Base-by-base conservation (phyloP, 495 filamentous ascomycete genomes). In the Penicillium canescens region DNA sequence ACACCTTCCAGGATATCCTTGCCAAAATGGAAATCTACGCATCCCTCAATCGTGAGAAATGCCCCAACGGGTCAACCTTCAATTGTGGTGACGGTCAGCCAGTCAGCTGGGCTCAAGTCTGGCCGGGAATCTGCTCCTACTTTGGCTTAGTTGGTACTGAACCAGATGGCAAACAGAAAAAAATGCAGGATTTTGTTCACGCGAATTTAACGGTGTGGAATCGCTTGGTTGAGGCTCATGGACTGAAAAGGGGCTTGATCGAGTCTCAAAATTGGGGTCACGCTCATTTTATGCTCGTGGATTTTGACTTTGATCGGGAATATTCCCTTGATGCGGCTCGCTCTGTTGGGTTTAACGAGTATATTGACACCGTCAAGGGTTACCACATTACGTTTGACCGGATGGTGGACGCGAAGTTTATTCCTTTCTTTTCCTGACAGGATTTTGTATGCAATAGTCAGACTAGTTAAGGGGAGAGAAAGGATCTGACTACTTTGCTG, bases 1-100 rank as follows among this genome's bases (percentile, higher is more conserved):
- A 77, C 38, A 66, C 65, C 3, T 66, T 54, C 14, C 75, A 76
- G 53, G 68, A 72, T 45, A 65, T 71, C n/a, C 41, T 78, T 14
- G 60, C 71, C 0, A 52, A 62, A 4, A 63, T 73, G 39, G 56
- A 69, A 33, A 75, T 79, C 44, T 71, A 56, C 48, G 70, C 64
- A 6, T 52, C 61, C 13, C 20, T 72, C 36, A 44, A 71, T 28
- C 53, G 49, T 0, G 57, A 65, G 5, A 41, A 51, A 6, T n/a
- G n/a, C n/a, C 38, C 47, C 4, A 52, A 59, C 11, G 66, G 65
- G 8, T 47, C 54, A 16, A 39, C 47, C 8, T 76, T 69, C 57
- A 77, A 79, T 40, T 42, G 61, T 24, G 74, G 55, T 2, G 69
- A 75, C 44, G 66, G 59, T 2, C 60, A 66, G 8, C 37, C 50